Evolutionary conservation across 148 eudicot species (phyloP), one percentile per base, ranked within the genome.

Genomic region (Rhododendron griersonianum): DNA sequence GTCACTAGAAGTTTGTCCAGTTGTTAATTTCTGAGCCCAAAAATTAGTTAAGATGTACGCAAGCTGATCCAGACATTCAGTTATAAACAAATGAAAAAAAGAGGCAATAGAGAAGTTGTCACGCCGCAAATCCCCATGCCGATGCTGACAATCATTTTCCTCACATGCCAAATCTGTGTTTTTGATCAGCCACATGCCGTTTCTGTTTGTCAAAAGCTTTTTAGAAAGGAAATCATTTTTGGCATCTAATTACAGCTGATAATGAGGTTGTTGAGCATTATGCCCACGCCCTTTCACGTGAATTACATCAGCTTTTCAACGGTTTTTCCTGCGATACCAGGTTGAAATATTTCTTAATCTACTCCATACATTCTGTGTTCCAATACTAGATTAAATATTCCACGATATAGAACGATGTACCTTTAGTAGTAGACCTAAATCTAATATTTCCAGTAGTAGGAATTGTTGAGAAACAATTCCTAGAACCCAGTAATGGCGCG

Each of bases 111-210:
- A 47, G 35, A 7, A 55, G 21, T 41, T 21, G 21, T 44, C 76
- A 65, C 57, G 57, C 78, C 51, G 50, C 85, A 63, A 45, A 83
- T 83, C 78, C 77, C 85, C 85, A 83, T 83, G 85, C 77, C 77
- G 78, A 65, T 83, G 57, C 78, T 83, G 44, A 45, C 51, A 83
- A 83, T 83, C 85, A 83, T 83, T 67, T 28, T 3, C 35, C 85
- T 44, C 53, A 73, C 71, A 41, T 48, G 39, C 71, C 71, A 7
- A 15, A 8, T 18, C 51, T 59, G 63, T 11, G 45, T 71, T 37
- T 59, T 59, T 19, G 8, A 59, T 19, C n/a, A 59, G 65, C 23
- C 53, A 73, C 71, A 41, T 48, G 55, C 71, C 48, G 0, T 2
- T 51, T 71, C 28, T 81, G 63, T 4, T 71, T 37, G 74, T 83